Percentiles rank a stretch among this genome's conserved stretches.
These are phyloP conservation scores for Colletotrichum viniferum DNA, from an alignment of 2,329 filamentous ascomycete genomes.

Conservation along the genomic window DNA sequence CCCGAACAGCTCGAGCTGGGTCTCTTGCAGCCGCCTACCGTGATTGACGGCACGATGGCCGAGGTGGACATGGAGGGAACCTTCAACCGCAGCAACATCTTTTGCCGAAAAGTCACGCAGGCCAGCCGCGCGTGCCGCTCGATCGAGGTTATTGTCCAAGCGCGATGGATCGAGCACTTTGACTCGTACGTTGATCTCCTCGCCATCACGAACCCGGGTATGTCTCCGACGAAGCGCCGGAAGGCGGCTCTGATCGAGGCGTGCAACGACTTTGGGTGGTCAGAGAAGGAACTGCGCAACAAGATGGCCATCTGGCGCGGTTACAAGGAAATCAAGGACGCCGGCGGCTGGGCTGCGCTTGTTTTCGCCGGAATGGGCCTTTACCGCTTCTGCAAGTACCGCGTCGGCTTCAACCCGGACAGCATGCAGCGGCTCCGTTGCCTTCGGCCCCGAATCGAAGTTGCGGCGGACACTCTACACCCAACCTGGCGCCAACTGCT, in stretches of 20 bases:
- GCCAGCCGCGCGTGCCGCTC: conserved; percentile 58
- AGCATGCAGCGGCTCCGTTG: conserved; percentile 51
- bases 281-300: conserved; percentile 62
- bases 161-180: conserved; percentile 60
- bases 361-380: conserved; percentile 63
- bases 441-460: conserved; percentile 52
- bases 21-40: conserved; percentile 14
- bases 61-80: conserved; percentile 20
- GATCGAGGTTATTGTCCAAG: conserved; percentile 63
- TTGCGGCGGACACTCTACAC: conserved; percentile 57
- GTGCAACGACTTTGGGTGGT: conserved; percentile 58
- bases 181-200: conserved; percentile 52
- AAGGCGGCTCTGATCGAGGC: conserved; percentile 58
- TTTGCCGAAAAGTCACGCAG: conserved; percentile 36
- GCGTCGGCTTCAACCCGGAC: conserved; percentile 55
- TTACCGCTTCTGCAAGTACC: conserved; percentile 65
- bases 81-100: conserved; percentile 34
- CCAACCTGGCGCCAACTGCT: conserved; percentile 58
- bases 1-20: conserved; percentile 18
- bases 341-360: conserved; percentile 59
- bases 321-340: conserved; percentile 62
- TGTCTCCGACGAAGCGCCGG: conserved; percentile 51
- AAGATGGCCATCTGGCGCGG: conserved; percentile 56
- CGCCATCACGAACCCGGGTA: conserved; percentile 38
- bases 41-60: background rate